Base-by-base conservation (phyloP, 306 rosid species). In the Boehmeria nivea region DNA sequence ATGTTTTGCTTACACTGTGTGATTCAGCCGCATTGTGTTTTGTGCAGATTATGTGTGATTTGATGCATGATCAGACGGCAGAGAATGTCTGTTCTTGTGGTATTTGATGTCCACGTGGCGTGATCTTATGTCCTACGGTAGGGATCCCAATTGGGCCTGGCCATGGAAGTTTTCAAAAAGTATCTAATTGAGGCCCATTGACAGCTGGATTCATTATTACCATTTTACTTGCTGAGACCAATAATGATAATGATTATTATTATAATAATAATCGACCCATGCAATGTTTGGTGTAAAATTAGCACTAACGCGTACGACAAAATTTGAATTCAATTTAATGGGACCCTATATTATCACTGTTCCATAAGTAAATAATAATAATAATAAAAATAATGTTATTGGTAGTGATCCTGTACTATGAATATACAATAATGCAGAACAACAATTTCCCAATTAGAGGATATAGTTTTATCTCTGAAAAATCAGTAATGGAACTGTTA, bases 131-230 rank as follows among this genome's bases (percentile, higher is more conserved):
- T 47, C 25, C 0, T 3, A 59, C 64, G 68, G 65, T 28, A 28
- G 59, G n/a, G n/a, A n/a, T n/a, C n/a, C n/a, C n/a, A n/a, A n/a
- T n/a, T n/a, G n/a, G n/a, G n/a, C n/a, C n/a, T n/a, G n/a, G n/a
- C n/a, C n/a, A n/a, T n/a, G n/a, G n/a, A n/a, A n/a, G n/a, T n/a
- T n/a, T n/a, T n/a, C n/a, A n/a, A n/a, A n/a, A n/a, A n/a, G n/a
- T n/a, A n/a, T n/a, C n/a, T n/a, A n/a, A n/a, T n/a, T n/a, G n/a
- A 65, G 81, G 71, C 77, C 81, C 73, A 57, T 52, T 17, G 52
- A 70, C 81, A 76, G 77, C 77, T 71, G 68, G 74, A 40, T 48
- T 52, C 51, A 26, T 36, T 9, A 42, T 28, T 42, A 23, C 5
- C 17, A 31, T 23, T 16, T 31, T 27, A 17, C 22, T 31, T 27